Conservation (phyloP, 1,139 yeast species). For the Lodderomyces theae region DNA sequence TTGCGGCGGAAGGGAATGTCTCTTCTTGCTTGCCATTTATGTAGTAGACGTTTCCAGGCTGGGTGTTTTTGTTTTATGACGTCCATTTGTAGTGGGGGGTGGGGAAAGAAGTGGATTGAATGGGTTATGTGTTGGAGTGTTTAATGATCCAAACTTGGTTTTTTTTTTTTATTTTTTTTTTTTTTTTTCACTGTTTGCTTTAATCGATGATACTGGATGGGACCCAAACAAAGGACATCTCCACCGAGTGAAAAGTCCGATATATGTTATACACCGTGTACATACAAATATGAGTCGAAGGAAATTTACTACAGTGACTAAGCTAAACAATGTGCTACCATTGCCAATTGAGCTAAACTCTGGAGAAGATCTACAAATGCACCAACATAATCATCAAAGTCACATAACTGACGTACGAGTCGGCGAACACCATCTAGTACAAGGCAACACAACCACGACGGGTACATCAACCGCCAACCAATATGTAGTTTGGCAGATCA, state of each 20-base stretch:
- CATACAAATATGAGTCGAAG: slow-evolving; percentile 6
- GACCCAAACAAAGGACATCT: no score
- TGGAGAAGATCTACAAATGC: slow-evolving; percentile 20
- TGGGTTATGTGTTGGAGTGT: no score
- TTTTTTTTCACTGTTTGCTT: background rate
- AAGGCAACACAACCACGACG: slow-evolving; percentile 19
- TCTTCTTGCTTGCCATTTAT: slow-evolving; percentile 59
- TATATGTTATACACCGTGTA: no score
- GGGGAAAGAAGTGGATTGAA: no score
- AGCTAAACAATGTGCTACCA: slow-evolving; percentile 35
- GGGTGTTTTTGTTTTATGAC: slow-evolving; percentile 38
- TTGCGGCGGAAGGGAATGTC: slow-evolving; percentile 62
- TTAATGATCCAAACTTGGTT: no score
- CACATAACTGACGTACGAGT: slow-evolving; percentile 40
- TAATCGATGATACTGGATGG: background rate
- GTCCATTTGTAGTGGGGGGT: slow-evolving; percentile 29
- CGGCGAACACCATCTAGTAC: slow-evolving; percentile 37
- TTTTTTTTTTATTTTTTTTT: background rate
- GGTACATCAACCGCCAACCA: slow-evolving; percentile 14
- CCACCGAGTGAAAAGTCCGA: no score
- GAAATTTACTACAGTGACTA: slow-evolving; percentile 21
- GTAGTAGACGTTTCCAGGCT: slow-evolving; percentile 44
- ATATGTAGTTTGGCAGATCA: slow-evolving; percentile 49
- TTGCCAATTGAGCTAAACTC: slow-evolving; percentile 34
- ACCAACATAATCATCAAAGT: slow-evolving; percentile 15